Evolutionary conservation across 2,329 filamentous ascomycete genomes (phyloP), one percentile per base, ranked within the genome.

Genomic region (Amauroascus verrucosus): DNA sequence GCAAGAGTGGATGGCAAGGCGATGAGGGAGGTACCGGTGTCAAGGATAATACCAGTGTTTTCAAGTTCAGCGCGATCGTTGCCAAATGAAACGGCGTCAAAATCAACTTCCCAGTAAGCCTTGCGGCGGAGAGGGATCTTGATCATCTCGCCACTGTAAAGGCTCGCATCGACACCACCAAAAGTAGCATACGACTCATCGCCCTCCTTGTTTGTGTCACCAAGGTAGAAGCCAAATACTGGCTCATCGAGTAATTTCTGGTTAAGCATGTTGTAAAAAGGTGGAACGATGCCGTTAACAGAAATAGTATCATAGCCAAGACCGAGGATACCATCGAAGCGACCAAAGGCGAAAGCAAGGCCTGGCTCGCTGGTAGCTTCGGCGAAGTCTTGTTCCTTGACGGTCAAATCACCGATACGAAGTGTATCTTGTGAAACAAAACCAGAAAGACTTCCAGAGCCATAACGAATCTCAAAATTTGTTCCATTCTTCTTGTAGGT

Each of bases 41-140:
- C 93, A 57, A 98, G 86, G 61, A 98, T 96, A 64, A 89, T 88
- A 75, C 93, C 94, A 55, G 89, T 96, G 78, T 88, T 82, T 60
- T 97, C 91, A 60, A 97, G 83, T 71, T 95, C 86, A 57, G 90
- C 90, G 61, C 82, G 84, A 67, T 86, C 81, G 51, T 90, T 80
- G 63, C 93, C 94, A 60, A 96, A 88, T 53, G 85, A 83, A 74
- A 98, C 93, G 59, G 88, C 79, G 65, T 97, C 85, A 57, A 98
- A 83, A 65, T 97, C 90, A 53, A 98, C 91, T 80, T 98, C 93
- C 93, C 93, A 98, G 81, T 98, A 98, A 48, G 93, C 93, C 85
- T 97, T 97, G 70, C 93, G 88, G 72, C 93, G 88, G 63, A 98
- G 82, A 53, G 93, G 93, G 62, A 98, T 88, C 72, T 89, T 94